phyloP scores from a whole-genome alignment of 441 rosid species.

The Viola pubescens region DNA sequence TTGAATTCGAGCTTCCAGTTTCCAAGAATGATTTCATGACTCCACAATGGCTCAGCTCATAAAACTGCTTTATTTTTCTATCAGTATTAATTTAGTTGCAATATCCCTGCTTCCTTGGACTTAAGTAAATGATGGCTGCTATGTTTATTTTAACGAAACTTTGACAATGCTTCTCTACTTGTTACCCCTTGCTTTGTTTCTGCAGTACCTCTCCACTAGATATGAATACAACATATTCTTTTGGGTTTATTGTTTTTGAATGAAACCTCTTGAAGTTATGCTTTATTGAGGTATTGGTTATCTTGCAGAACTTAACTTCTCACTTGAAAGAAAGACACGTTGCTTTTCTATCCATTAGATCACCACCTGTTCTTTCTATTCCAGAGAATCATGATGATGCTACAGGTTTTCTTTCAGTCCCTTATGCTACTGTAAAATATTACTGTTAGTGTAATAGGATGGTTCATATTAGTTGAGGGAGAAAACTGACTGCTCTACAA shows the following conservation, averaged over 20 bases:
- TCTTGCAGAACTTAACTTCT: conserved; percentile 44
- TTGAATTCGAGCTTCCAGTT: no score
- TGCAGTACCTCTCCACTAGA: not conserved
- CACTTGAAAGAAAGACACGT: conserved; percentile 44
- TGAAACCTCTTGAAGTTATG: not conserved
- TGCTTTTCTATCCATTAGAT: conserved; percentile 35
- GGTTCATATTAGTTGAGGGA: not conserved
- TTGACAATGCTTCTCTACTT: not conserved
- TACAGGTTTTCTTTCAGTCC: conserved; percentile 27
- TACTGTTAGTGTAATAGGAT: not conserved
- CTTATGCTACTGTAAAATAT: not conserved
- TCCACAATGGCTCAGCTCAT: no score
- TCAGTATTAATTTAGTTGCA: no score
- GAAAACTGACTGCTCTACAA: not conserved
- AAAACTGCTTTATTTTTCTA: no score
- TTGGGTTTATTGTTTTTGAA: not conserved
- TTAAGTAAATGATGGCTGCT: no score
- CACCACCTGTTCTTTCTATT: conserved; percentile 59
- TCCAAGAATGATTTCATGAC: no score
- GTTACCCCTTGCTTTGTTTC: not conserved
- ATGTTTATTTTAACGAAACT: no score
- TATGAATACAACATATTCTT: not conserved
- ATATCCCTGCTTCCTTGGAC: no score
- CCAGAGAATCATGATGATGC: conserved; percentile 14
- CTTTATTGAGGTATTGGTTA: not conserved